Base-by-base conservation (phyloP, 2,329 filamentous ascomycete genomes). In the Fusarium begoniae region DNA sequence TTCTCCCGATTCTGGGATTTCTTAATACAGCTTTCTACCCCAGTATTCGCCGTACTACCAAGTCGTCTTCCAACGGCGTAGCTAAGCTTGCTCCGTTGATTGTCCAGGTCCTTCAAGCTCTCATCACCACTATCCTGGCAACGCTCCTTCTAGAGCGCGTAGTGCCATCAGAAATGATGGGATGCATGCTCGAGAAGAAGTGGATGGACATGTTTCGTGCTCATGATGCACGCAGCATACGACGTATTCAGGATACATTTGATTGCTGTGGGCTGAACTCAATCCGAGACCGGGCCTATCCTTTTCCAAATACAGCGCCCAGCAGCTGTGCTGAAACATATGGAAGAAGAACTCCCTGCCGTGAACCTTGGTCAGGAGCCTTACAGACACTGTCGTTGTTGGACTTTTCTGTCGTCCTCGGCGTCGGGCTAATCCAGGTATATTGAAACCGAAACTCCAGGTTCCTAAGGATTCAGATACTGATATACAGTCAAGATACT, bases 221-320 rank as follows among this genome's bases (percentile, higher is more conserved):
- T 1, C 89, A 90, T 68, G 84, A 93, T 62, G 84, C 71, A 2
- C 71, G 74, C 2, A 80, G 84, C 5, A 87, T 94, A 64, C 83
- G 85, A 47, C 80, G 82, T 5, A 91, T 94, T 57, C 92, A 94
- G 77, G 90, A 94, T 77, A 80, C 86, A 0, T 87, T 93, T 38
- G 79, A 87, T 13, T 94, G 92, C 82, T 94, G 92, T 74, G 92
- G 92, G 1, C 84, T 93, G 40, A 85, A 85, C 63, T 86, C 84
- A 9, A 78, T 89, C 35, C 80, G 79, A 37, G 91, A 94, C 76
- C 88, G 87, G 73, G 87, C 88, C 0, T 93, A 87, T 84, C 92
- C 92, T 0, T 93, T 92, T 66, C 84, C 84, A 0, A 70, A 61
- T 3, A 58, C 57, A 43, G 68, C 60, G 63, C 82, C 61, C 72